Evolutionary conservation across 345 rosid species (phyloP).

Genomic region (Noccaea bulbosa): DNA sequence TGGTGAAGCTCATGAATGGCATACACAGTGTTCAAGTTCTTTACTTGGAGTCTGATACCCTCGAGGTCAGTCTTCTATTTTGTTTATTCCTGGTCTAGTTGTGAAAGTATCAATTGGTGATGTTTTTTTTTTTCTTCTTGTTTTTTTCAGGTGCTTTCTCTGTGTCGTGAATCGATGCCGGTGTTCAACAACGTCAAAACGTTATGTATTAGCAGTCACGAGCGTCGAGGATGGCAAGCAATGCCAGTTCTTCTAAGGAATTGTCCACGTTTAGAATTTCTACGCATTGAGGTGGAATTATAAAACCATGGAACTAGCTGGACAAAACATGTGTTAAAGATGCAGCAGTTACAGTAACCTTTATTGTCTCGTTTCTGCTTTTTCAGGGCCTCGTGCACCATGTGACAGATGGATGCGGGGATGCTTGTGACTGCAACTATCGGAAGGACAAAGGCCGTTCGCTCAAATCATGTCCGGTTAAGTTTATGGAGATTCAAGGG

Average conservation of each 20-base stretch:
- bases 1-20: slow-evolving; percentile 34
- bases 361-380: slow-evolving; percentile 11
- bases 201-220: slow-evolving; percentile 15
- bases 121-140: no score
- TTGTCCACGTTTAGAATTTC: slow-evolving; percentile 17
- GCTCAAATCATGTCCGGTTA: slow-evolving; percentile 29
- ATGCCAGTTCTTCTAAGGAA: slow-evolving; percentile 24
- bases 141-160: slow-evolving; percentile 23
- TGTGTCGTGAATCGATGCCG: slow-evolving; percentile 23
- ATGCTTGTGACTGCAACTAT: slow-evolving; percentile 30
- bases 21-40: slow-evolving; percentile 14
- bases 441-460: slow-evolving; percentile 24
- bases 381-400: slow-evolving; percentile 26
- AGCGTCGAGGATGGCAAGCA: slow-evolving; percentile 31
- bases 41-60: slow-evolving; percentile 16
- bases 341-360: not conserved
- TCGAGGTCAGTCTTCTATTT: slow-evolving; percentile 14
- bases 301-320: slow-evolving; percentile 1
- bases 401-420: slow-evolving; percentile 29
- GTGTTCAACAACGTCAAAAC: slow-evolving; percentile 30
- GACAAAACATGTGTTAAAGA: not conserved
- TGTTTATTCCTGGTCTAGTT: slow-evolving; percentile 1
- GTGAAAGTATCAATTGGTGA: not conserved
- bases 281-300: slow-evolving; percentile 10
- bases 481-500: slow-evolving; percentile 11